Evolutionary conservation across 2,329 filamentous ascomycete genomes (phyloP).

Genomic region (Trichophyton rubrum): DNA sequence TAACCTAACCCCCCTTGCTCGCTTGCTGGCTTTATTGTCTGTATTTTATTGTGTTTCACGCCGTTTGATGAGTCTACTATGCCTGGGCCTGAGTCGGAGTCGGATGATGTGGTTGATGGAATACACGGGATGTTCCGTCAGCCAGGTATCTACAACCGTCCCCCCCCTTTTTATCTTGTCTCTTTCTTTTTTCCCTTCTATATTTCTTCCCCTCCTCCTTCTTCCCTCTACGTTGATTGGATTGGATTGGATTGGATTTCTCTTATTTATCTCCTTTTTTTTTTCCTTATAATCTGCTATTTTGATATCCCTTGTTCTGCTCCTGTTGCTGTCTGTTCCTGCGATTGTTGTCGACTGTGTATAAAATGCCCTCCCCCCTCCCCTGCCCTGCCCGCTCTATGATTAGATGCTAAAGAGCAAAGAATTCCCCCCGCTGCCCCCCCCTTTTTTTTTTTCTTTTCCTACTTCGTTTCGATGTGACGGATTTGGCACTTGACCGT

Average conservation of each 20-base stretch:
- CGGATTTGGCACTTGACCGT: no score
- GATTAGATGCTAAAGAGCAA: background rate
- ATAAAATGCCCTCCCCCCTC: background rate
- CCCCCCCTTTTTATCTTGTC: background rate
- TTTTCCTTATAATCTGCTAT: background rate
- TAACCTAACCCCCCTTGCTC: no score
- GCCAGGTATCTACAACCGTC: no score
- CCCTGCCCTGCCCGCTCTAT: background rate
- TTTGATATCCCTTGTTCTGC: background rate
- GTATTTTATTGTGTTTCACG: background rate
- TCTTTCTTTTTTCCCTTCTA: conserved; percentile 1
- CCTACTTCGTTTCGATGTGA: background rate
- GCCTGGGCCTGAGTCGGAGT: no score
- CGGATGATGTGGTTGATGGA: no score
- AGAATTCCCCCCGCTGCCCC: no score
- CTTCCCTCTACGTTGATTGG: background rate
- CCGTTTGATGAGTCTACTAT: background rate
- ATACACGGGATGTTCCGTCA: no score
- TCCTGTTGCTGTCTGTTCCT: background rate
- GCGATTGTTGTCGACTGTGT: background rate
- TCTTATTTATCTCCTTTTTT: background rate
- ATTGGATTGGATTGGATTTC: background rate
- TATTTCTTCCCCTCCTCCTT: background rate
- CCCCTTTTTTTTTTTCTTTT: no score
- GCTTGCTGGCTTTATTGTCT: no score